phyloP scores from a whole-genome alignment of 306 rosid genomes.

The Inga laurina region DNA sequence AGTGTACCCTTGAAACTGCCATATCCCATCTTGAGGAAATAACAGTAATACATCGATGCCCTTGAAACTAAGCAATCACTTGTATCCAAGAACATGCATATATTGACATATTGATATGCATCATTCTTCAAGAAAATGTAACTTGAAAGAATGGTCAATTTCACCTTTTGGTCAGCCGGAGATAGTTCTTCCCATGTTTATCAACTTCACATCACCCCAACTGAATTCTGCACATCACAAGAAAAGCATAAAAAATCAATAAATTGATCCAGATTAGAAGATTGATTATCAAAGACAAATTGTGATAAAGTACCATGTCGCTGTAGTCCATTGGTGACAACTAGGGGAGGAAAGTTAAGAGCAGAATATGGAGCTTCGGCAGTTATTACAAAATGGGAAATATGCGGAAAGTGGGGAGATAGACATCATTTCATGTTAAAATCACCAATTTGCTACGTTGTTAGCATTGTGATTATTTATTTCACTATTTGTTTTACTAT shows the following conservation, averaged over 20 bases:
- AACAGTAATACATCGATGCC: neutral
- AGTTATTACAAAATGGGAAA: neutral
- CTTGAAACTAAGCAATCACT: constrained; percentile 1
- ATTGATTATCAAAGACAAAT: neutral
- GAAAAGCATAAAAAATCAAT: constrained; percentile 3
- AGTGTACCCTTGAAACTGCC: neutral
- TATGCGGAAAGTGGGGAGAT: neutral
- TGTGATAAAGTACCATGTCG: neutral
- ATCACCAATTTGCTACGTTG: too few species aligned
- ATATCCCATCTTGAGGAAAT: neutral
- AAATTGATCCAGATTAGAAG: neutral
- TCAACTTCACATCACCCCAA: constrained; percentile 95
- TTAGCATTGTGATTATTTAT: neutral
- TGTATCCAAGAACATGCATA: neutral
- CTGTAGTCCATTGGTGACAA: neutral
- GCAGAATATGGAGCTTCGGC: neutral
- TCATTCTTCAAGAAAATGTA: neutral
- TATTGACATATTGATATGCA: neutral
- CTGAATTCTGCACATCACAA: constrained; percentile 69
- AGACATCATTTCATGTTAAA: neutral
- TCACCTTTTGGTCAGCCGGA: constrained; percentile 97
- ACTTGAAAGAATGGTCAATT: constrained; percentile 13
- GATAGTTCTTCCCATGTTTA: constrained; percentile 87
- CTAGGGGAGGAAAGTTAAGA: neutral
- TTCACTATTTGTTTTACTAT: neutral